Base-by-base conservation (phyloP, 2,329 filamentous ascomycete species). In the Penicillium sp. region DNA sequence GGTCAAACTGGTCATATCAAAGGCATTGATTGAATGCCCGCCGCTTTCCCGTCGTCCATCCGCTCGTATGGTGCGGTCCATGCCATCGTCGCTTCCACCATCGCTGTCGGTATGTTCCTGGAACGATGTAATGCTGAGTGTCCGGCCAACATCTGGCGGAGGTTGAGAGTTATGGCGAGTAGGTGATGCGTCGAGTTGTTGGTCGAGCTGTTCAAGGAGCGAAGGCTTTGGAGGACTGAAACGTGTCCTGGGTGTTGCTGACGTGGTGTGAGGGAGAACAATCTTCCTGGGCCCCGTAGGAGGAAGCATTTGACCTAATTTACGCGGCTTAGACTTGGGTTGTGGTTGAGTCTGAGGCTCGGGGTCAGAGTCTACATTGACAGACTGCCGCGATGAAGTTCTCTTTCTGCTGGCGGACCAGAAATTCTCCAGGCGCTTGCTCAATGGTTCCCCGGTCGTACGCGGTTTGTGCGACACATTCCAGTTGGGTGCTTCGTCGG, bases 211-310 rank as follows among this genome's bases (percentile, higher is more conserved):
- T 39, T 74, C 72, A 18, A 74, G 65, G 12, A 73, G 68, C 32
- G 71, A 72, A n/a, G 71, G 71, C 46, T 73, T 74, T 8, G 72
- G 71, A 5, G 72, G 72, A 46, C 72, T 75, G 50, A 75, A 75
- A 35, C 72, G 67, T 32, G 69, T 73, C 50, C 70, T 67, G 9
- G 72, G 71, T 1, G 71, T 74, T 34, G 64, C 63, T 6, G 67
- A 70, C 56, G 68, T 66, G 50, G 61, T 73, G 35, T 65, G 72
- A 18, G 71, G 65, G 13, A 74, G 65, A 21, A 64, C 64, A 32
- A 72, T 65, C 59, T 69, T 72, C 52, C 68, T 67, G 42, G 61
- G 45, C 27, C 59, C 61, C 41, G 59, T 56, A 21, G 61, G 56
- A 29, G 68, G 63, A 41, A 68, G 56, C 55, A 60, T 60, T 47